These are phyloP conservation scores for Massarina eburnea DNA, from an alignment of 2,329 filamentous ascomycete species.

Conservation along the genomic window DNA sequence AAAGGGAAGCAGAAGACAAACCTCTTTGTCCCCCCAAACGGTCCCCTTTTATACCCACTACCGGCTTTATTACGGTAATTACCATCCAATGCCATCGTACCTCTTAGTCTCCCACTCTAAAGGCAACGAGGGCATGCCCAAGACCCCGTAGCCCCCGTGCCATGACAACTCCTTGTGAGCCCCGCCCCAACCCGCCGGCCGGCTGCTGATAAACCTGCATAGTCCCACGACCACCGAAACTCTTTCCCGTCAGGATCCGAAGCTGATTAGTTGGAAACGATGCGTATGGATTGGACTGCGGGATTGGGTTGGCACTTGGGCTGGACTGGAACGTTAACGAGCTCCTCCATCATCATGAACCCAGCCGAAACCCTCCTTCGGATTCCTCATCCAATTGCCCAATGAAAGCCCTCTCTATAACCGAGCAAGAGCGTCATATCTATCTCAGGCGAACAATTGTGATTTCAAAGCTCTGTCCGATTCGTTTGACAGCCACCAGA, in stretches of 20 bases:
- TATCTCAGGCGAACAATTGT: conserved; percentile 37
- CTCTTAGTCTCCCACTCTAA: too few species aligned
- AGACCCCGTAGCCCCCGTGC: conserved; percentile 25
- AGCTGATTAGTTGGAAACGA: conserved; percentile 18
- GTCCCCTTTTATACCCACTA: conserved; percentile 42
- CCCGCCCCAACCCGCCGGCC: conserved; percentile 37
- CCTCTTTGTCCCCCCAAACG: conserved; percentile 16
- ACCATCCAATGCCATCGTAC: not conserved
- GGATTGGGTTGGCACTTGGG: too few species aligned
- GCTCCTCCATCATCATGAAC: conserved; percentile 28
- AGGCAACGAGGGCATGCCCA: conserved; percentile 27
- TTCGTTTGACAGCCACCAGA: conserved; percentile 25
- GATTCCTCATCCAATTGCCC: conserved; percentile 34
- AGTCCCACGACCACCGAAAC: conserved; percentile 41
- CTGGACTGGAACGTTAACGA: conserved; percentile 23
- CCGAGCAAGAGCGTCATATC: conserved; percentile 30
- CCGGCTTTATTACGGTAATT: conserved; percentile 16
- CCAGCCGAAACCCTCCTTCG: conserved; percentile 26
- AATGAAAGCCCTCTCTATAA: conserved; percentile 26
- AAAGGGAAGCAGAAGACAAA: conserved; percentile 33
- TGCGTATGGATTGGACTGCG: conserved; percentile 39
- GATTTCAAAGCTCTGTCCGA: conserved; percentile 26
- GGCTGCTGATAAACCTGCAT: conserved; percentile 44
- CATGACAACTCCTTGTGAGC: conserved; percentile 16
- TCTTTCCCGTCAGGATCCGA: conserved; percentile 37